Evolutionary conservation across 2,329 filamentous ascomycete genomes (phyloP).

Genomic region (Penicillium oxalicum): DNA sequence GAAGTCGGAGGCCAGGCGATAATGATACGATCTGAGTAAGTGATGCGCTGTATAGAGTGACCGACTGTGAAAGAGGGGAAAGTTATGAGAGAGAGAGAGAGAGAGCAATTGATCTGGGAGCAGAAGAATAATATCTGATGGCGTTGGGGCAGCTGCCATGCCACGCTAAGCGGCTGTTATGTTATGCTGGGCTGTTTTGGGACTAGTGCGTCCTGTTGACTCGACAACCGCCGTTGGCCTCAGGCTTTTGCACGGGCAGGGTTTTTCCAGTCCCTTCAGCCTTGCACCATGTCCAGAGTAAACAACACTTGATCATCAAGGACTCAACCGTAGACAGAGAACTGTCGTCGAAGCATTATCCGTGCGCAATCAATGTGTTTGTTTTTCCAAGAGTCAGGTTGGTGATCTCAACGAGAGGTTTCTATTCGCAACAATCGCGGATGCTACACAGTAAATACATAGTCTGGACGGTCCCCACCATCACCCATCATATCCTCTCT

Average conservation of each 20-base stretch:
- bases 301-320: no score
- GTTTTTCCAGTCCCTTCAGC: conserved; percentile 6
- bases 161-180: conserved; percentile 37
- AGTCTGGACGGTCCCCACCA: no score
- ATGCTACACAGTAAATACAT: no score
- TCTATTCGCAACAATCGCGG: no score
- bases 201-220: conserved; percentile 35
- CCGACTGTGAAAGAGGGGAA: conserved; percentile 7
- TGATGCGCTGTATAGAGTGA: conserved; percentile 9
- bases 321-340: no score
- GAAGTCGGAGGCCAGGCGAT: conserved; percentile 13
- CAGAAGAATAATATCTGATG: conserved; percentile 23
- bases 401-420: no score
- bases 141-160: conserved; percentile 32
- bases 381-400: no score
- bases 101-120: conserved; percentile 16
- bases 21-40: conserved; percentile 20
- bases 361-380: no score
- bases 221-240: conserved; percentile 32
- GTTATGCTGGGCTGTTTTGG: conserved; percentile 30
- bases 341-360: no score
- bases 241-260: conserved; percentile 13
- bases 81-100: conserved; percentile 4
- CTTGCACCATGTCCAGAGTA: not conserved
- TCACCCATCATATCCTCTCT: no score